Evolutionary conservation across 768 basidiomycete species (phyloP).

Genomic region (Suillus alpinus): DNA sequence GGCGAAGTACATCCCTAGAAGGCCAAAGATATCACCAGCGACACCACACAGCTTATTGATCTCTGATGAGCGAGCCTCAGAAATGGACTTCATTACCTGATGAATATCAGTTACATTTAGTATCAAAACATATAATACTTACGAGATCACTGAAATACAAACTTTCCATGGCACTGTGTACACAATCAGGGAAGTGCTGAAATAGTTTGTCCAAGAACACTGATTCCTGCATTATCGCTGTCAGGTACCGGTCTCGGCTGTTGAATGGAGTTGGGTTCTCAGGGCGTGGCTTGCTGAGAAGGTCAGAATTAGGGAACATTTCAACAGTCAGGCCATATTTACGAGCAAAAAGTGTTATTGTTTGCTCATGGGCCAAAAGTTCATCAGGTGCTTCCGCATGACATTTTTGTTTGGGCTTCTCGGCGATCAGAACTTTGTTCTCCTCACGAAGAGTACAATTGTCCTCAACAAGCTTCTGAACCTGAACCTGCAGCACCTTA

Average conservation of each 20-base stretch:
- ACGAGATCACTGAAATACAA: too few species aligned
- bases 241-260: too few species aligned
- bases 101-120: too few species aligned
- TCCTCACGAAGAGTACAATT: neutral
- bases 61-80: too few species aligned
- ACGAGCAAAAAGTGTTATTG: neutral
- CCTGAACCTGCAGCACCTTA: neutral
- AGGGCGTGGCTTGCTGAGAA: neutral
- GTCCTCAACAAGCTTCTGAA: neutral
- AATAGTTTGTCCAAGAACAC: too few species aligned
- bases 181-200: too few species aligned
- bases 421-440: neutral
- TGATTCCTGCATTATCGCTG: too few species aligned
- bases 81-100: too few species aligned
- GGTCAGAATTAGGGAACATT: neutral
- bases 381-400: neutral
- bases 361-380: neutral
- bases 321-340: neutral
- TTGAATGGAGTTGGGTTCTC: too few species aligned
- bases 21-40: neutral
- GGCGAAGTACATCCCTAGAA: neutral
- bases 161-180: too few species aligned
- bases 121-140: too few species aligned
- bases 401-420: neutral
- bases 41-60: neutral